These are phyloP conservation scores for Monilinia laxa DNA, from an alignment of 2,329 filamentous ascomycete genomes.

Conservation along the genomic window DNA sequence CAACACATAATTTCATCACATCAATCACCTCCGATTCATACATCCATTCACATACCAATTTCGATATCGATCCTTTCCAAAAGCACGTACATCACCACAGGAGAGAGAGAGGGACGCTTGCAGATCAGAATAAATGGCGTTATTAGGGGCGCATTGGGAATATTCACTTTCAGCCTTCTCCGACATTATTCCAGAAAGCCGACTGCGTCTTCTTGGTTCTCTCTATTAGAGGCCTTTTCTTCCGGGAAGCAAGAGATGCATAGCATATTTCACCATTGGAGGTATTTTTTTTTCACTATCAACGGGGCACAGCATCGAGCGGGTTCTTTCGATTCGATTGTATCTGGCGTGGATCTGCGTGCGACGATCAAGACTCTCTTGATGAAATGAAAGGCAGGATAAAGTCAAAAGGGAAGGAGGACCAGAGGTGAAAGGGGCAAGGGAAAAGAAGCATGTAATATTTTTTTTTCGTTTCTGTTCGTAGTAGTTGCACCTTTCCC, in stretches of 20 bases:
- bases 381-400: constrained; percentile 23
- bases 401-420: constrained; percentile 22
- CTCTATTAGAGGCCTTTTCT: not conserved
- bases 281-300: constrained; percentile 12
- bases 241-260: constrained; percentile 12
- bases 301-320: constrained; percentile 16
- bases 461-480: constrained; percentile 28
- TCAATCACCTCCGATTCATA: constrained; percentile 17
- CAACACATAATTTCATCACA: constrained; percentile 22
- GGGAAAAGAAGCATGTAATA: constrained; percentile 32
- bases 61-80: constrained; percentile 12
- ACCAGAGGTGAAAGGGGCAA: constrained; percentile 22
- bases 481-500: constrained; percentile 31
- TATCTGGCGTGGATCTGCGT: constrained; percentile 18
- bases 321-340: constrained; percentile 19
- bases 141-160: constrained; percentile 19
- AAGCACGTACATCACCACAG: constrained; percentile 17
- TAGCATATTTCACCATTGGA: constrained; percentile 23
- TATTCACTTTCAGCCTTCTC: constrained; percentile 18
- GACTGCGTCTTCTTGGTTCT: constrained; percentile 2
- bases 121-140: constrained; percentile 18
- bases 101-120: not conserved
- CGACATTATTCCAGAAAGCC: constrained; percentile 6
- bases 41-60: constrained; percentile 19
- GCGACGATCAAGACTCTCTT: constrained; percentile 16